Conservation (phyloP, 306 rosid genomes). For the Ormosia semicastrata region DNA sequence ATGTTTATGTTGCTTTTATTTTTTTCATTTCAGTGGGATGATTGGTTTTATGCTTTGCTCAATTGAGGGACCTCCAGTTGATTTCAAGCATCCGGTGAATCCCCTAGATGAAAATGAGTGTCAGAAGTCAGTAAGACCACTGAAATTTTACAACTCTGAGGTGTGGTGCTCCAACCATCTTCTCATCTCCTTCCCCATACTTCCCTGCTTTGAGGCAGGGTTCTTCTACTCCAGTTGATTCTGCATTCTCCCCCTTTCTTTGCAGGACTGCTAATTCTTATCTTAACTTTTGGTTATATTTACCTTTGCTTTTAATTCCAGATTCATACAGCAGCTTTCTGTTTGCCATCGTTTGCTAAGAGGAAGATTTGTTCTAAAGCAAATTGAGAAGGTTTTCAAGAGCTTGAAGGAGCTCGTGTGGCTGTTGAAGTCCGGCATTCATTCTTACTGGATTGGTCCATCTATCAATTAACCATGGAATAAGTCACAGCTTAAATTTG, state of each 20-base stretch:
- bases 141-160: constrained; percentile 94
- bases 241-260: background rate
- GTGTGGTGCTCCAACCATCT: constrained; percentile 33
- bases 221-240: background rate
- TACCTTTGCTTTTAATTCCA: constrained; percentile 31
- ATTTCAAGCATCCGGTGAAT: constrained; percentile 93
- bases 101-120: constrained; percentile 55
- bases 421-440: constrained; percentile 26
- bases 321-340: constrained; percentile 95
- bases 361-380: constrained; percentile 66
- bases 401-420: constrained; percentile 29
- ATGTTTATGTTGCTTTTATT: constrained; percentile 21
- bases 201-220: background rate
- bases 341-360: constrained; percentile 90
- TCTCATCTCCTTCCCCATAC: background rate
- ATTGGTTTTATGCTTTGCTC: constrained; percentile 99
- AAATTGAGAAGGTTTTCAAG: constrained; percentile 35
- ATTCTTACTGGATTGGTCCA: constrained; percentile 23
- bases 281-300: background rate
- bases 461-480: constrained; percentile 36
- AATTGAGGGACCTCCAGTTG: constrained; percentile 89
- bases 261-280: background rate
- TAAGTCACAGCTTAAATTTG: constrained; percentile 45
- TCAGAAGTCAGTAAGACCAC: constrained; percentile 46
- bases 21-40: constrained; percentile 79